Evolutionary conservation across 2,329 filamentous ascomycete species (phyloP).

Genomic region (Fulvia fulva): DNA sequence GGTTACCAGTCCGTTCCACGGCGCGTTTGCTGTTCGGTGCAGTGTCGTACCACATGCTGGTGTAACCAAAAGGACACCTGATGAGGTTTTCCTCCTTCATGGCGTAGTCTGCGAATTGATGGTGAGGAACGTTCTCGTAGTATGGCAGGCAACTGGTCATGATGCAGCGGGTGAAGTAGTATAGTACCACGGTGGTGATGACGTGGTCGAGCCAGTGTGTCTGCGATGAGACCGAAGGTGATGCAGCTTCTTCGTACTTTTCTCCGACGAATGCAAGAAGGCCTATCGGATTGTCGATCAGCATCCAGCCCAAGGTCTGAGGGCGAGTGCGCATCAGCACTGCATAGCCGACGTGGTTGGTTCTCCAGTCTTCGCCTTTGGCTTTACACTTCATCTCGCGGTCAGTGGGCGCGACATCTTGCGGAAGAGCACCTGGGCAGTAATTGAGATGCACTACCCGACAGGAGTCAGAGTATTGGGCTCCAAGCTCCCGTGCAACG

Average conservation of each 20-base stretch:
- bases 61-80: conserved; percentile 37
- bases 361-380: conserved; percentile 36
- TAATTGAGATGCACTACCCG: conserved; percentile 42
- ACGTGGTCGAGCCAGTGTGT: conserved; percentile 33
- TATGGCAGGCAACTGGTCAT: conserved; percentile 38
- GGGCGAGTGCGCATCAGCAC: conserved; percentile 42
- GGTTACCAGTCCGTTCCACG: conserved; percentile 35
- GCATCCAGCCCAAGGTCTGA: conserved; percentile 41
- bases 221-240: conserved; percentile 32
- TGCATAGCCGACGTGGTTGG: conserved; percentile 42
- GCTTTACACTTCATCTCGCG: conserved; percentile 34
- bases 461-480: conserved; percentile 34
- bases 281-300: conserved; percentile 43
- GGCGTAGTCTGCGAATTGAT: conserved; percentile 37
- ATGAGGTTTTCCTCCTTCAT: conserved; percentile 36
- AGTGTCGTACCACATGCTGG: conserved; percentile 37
- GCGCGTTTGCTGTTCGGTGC: conserved; percentile 35
- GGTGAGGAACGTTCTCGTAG: conserved; percentile 39
- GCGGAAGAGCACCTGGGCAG: conserved; percentile 37
- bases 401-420: conserved; percentile 30
- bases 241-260: conserved; percentile 41
- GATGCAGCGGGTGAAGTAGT: conserved; percentile 39
- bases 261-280: conserved; percentile 45
- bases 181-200: conserved; percentile 33
- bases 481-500: conserved; percentile 38